Evolutionary conservation across 163 green algal species (phyloP).

Genomic region (Scenedesmus sp.): DNA sequence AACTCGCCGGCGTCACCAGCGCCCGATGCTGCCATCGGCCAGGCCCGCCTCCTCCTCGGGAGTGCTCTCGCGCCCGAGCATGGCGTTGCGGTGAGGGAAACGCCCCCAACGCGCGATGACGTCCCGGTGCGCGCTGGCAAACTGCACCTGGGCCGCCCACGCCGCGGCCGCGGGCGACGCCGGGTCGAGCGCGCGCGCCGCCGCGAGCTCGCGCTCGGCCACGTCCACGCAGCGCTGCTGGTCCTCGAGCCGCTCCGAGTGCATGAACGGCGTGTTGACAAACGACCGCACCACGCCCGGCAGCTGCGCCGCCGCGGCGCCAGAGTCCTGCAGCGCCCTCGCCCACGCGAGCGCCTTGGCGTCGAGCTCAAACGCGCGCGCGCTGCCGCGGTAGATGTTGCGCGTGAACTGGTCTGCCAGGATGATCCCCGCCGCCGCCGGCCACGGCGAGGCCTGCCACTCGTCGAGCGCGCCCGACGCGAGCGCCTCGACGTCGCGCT

Average conservation of each 20-base stretch:
- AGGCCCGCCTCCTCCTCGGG: constrained; percentile 63
- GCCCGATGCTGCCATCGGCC: constrained; percentile 57
- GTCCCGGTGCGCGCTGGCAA: constrained; percentile 16
- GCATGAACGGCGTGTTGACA: constrained; percentile 15
- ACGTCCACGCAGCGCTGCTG: constrained; percentile 32
- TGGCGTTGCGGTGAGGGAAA: constrained; percentile 72
- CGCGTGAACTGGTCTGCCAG: constrained; percentile 75
- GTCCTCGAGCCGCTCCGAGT: constrained; percentile 24
- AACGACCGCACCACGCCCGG: constrained; percentile 6
- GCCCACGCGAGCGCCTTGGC: constrained; percentile 49
- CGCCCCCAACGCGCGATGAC: constrained; percentile 66
- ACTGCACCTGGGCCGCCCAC: neutral
- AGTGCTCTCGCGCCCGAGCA: constrained; percentile 63
- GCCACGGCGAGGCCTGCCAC: constrained; percentile 21
- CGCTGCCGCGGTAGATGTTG: constrained; percentile 61
- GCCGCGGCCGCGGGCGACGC: neutral
- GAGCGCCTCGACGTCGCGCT: constrained; percentile 31
- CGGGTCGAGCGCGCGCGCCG: neutral
- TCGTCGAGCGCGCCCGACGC: constrained; percentile 31
- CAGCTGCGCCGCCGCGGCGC: neutral
- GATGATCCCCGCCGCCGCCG: constrained; percentile 63
- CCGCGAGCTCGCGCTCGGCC: constrained; percentile 5
- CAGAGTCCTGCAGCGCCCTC: constrained; percentile 18
- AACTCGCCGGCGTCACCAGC: constrained; percentile 14
- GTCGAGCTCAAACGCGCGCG: constrained; percentile 60